Percentiles rank a stretch among this genome's conserved stretches.
These are phyloP conservation scores for Suaeda aralocaspica DNA, from an alignment of 148 eudicot genomes.

Conservation along the genomic window DNA sequence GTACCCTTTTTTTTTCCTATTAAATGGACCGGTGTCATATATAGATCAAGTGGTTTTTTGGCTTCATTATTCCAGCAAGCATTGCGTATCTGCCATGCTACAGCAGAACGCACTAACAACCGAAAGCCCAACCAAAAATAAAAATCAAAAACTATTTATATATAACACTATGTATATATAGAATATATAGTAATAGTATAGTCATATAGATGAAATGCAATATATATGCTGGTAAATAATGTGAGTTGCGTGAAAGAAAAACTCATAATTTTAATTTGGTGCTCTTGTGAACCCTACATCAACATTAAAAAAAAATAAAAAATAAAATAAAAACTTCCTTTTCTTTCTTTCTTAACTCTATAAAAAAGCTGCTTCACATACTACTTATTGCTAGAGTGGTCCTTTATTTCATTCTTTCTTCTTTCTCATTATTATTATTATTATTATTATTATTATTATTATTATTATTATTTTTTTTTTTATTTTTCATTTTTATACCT, in stretches of 20 bases:
- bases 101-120: conserved; percentile 36
- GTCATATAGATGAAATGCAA: too few species aligned
- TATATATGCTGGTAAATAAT: conserved; percentile 27
- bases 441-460: background rate
- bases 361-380: conserved; percentile 32
- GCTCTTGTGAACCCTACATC: conserved; percentile 23
- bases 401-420: background rate
- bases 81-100: conserved; percentile 27
- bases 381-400: conserved; percentile 24
- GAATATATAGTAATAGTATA: too few species aligned
- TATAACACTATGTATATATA: too few species aligned
- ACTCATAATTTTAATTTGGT: background rate
- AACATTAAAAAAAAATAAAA: background rate
- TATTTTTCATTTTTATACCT: background rate
- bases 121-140: background rate
- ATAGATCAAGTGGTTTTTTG: background rate
- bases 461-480: background rate
- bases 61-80: conserved; percentile 11
- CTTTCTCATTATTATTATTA: background rate
- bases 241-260: conserved; percentile 30
- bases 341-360: conserved; percentile 13
- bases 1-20: background rate
- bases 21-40: background rate
- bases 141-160: too few species aligned
- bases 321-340: background rate